Evolutionary conservation across 139 green algal genomes (phyloP), one percentile per base, ranked within the genome.

Genomic region (Chlorella sp.): DNA sequence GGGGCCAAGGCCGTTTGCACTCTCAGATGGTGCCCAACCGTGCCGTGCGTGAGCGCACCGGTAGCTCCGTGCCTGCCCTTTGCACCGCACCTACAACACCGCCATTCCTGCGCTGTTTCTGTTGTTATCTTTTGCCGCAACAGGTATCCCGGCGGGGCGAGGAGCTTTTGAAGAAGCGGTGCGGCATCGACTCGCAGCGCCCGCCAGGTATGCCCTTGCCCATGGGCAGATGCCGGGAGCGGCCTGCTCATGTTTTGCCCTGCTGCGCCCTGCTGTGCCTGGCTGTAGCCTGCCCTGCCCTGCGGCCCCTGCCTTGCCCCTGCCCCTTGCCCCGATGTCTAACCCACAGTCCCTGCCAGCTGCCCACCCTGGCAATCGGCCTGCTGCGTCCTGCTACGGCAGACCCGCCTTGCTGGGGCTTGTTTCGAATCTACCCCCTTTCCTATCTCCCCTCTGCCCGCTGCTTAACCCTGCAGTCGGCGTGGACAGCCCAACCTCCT

Each of bases 131-230:
- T 19, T 1, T 83, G 76, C 64, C 64, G 11, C 64, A 26, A 30
- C 87, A 90, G 30, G 91, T 96, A 77, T 83, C 87, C n/a, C 94
- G 92, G 79, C 91, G 95, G 2, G 97, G 93, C 9, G 96, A 98
- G 69, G 96, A 98, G 84, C 91, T 99, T 92, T 77, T 97, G 36
- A 94, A 93, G 78, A 95, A 94, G 75, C 86, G 92, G 21, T 95
- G 93, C 40, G 91, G 80, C 42, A 86, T 88, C 7, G 86, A 93
- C 68, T 61, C 89, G 0, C 34, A 53, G 36, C 81, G 26, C 64
- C 89, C 89, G n/a, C 53, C 83, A 85, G 86, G 86, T 85, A 34
- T 18, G 77, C 37, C 1, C 5, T 16, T 0, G 5, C n/a, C n/a
- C n/a, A n/a, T 57, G 76, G 15, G 36, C 11, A 77, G 28, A 3